Base-by-base conservation (phyloP, 2,329 filamentous ascomycete genomes). In the Epichloe gansuensis region DNA sequence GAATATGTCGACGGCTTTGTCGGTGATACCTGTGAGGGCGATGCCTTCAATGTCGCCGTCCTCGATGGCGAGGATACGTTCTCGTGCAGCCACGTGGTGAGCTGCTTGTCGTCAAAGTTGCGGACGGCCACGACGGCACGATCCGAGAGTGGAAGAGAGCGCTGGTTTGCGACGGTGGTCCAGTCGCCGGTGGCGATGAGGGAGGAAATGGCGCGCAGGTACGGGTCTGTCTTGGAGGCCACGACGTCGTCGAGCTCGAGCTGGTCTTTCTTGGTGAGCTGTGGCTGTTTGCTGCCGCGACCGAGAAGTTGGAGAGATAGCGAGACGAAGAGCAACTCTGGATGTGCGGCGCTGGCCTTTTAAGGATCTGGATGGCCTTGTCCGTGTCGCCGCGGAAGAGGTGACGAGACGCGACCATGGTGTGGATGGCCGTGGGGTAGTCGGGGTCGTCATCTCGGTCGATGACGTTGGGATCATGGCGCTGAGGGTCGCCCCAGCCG, bases 101-200 rank as follows among this genome's bases (percentile, higher is more conserved):
- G 74, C 58, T 79, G 73, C 5, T 76, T 73, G 58, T 86, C 83
- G 44, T 74, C 69, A 50, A 86, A 77, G 66, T 83, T 80, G 52
- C 81, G 75, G 35, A 91, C 72, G 1, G 87, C 88, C 31, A 91
- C 78, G 52, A 82, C 86, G 21, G 86, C 78, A 38, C 88, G 82
- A 63, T 91, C 87, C 12, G 82, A 77, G 2, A 93, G 76, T 1
- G 87, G 84, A 2, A 94, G 75, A 31, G 86, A 85, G 21, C 77
- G 73, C 63, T 90, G 86, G 57, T 84, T 79, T 41, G 86, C 83
- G 42, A 93, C 85, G 42, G 78, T 77, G 17, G 78, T 72, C 88
- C 88, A 93, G 64, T 89, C 79, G 4, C 85, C 84, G 0, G 83
- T 88, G 9, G 84, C 82, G 55, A 93, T 86, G 58, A 88, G 82